Conservation (phyloP, 2,329 filamentous ascomycete species). For the Trichothecium roseum region DNA sequence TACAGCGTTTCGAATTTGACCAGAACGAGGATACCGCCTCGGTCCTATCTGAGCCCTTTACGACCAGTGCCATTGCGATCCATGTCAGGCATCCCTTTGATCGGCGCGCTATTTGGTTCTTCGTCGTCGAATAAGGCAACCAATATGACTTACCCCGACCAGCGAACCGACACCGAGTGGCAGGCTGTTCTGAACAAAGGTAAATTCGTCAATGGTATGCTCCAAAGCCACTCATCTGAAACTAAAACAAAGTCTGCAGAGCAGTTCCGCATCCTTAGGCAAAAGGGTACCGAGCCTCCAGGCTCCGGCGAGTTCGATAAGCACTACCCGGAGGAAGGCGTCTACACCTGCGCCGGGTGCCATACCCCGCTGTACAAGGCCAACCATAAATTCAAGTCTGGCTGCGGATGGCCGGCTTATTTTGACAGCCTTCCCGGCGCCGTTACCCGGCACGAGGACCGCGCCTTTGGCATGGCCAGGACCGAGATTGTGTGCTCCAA, state of each 20-base stretch:
- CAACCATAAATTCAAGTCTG: constrained; percentile 88
- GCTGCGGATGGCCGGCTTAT: constrained; percentile 97
- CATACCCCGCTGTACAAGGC: constrained; percentile 84
- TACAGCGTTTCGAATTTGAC: constrained; percentile 36
- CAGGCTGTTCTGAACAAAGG: constrained; percentile 63
- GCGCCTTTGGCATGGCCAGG: constrained; percentile 67
- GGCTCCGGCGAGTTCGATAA: constrained; percentile 79
- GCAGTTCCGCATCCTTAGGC: constrained; percentile 86
- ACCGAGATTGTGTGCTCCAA: constrained; percentile 93
- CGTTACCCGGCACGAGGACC: constrained; percentile 72
- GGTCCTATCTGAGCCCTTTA: constrained; percentile 5
- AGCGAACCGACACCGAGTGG: constrained; percentile 80
- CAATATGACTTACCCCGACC: constrained; percentile 66
- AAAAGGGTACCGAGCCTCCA: constrained; percentile 83
- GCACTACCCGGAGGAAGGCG: constrained; percentile 64
- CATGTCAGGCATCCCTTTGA: constrained; percentile 70
- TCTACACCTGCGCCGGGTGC: constrained; percentile 85
- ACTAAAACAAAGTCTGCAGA: constrained; percentile 40
- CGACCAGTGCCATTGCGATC: constrained; percentile 28
- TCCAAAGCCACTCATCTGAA: background rate
- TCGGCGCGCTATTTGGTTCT: constrained; percentile 65
- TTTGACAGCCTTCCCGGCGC: constrained; percentile 91
- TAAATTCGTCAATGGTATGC: constrained; percentile 17
- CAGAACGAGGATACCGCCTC: constrained; percentile 20
- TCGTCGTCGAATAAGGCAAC: constrained; percentile 32